Conservation (phyloP, 495 filamentous ascomycete genomes). For the Immersiella caudata region DNA sequence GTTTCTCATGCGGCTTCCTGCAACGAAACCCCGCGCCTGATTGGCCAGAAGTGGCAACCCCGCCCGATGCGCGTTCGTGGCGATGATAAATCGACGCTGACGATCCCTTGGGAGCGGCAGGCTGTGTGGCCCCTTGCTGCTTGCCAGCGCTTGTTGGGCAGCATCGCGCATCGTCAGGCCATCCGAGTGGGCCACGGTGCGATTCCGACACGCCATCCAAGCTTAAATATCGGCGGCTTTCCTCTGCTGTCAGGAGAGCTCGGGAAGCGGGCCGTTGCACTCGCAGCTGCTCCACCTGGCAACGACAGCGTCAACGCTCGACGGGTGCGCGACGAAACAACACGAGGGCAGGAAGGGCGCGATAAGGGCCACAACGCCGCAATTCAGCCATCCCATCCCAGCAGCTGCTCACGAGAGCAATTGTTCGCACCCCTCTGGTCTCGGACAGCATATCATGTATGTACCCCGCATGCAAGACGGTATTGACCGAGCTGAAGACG, state of each 20-base stretch:
- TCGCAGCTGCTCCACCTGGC: neutral
- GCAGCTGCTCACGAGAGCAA: neutral
- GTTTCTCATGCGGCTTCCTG: slow-evolving; percentile 1
- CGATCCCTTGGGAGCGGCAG: neutral
- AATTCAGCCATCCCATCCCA: neutral
- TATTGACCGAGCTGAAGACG: neutral
- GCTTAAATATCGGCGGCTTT: neutral
- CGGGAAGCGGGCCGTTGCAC: neutral
- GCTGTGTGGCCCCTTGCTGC: neutral
- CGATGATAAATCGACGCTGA: neutral
- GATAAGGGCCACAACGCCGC: neutral
- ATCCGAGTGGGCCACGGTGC: neutral
- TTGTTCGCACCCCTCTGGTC: neutral
- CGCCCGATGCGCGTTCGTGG: neutral
- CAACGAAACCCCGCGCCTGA: neutral
- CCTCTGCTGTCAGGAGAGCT: neutral
- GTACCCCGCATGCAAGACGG: neutral
- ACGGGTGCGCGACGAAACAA: neutral
- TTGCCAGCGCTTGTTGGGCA: slow-evolving; percentile 1
- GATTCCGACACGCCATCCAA: neutral
- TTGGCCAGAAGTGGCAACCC: neutral
- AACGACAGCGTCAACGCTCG: neutral
- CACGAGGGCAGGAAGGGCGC: neutral
- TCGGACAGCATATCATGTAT: neutral
- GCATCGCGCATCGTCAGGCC: neutral